Conservation (phyloP, 2,329 filamentous ascomycete genomes). For the Trichoderma lentiforme region DNA sequence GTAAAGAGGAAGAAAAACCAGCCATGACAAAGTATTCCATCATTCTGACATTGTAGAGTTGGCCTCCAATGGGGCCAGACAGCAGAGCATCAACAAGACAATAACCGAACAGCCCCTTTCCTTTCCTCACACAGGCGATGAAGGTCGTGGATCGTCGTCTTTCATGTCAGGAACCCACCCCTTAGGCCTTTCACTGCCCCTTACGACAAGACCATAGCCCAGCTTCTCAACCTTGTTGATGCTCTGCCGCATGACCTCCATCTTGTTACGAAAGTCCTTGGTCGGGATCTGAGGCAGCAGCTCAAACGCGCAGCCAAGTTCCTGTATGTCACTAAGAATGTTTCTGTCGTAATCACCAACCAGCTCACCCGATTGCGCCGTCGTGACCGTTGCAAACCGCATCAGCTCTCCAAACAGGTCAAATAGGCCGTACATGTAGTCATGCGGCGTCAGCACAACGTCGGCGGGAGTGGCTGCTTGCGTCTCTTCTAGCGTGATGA, state of each 20-base stretch:
- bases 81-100: neutral
- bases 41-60: neutral
- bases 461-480: slow-evolving; percentile 45
- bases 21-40: neutral
- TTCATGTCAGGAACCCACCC: slow-evolving; percentile 84
- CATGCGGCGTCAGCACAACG: slow-evolving; percentile 69
- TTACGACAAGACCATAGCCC: slow-evolving; percentile 81
- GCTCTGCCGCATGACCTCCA: slow-evolving; percentile 79
- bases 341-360: slow-evolving; percentile 46
- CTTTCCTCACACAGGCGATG: slow-evolving; percentile 27
- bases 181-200: slow-evolving; percentile 82
- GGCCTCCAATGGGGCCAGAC: neutral
- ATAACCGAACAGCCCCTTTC: neutral
- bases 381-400: slow-evolving; percentile 87
- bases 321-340: slow-evolving; percentile 77
- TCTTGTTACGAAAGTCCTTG: slow-evolving; percentile 69
- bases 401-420: slow-evolving; percentile 96
- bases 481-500: slow-evolving; percentile 67
- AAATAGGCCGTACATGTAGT: slow-evolving; percentile 88
- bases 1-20: neutral
- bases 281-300: slow-evolving; percentile 59
- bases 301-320: slow-evolving; percentile 73
- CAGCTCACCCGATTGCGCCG: slow-evolving; percentile 67
- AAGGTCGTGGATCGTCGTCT: slow-evolving; percentile 31
- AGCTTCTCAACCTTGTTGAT: slow-evolving; percentile 92